phyloP scores from a whole-genome alignment of 768 basidiomycete genomes.

The Pleurotus ostreatus region DNA sequence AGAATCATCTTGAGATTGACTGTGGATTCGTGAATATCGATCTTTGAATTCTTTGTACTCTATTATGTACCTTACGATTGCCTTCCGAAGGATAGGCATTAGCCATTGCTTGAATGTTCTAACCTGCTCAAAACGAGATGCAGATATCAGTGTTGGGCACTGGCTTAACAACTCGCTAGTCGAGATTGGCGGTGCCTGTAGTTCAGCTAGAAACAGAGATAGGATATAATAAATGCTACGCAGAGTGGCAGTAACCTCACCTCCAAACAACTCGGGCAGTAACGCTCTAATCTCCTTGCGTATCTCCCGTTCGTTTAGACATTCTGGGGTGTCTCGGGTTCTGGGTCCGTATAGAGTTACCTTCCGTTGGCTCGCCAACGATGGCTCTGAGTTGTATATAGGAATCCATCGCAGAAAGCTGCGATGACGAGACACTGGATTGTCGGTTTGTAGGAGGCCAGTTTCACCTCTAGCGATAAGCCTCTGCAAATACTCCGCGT shows the following conservation, averaged over 20 bases:
- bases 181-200: constrained; percentile 24
- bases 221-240: neutral
- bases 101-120: constrained; percentile 70
- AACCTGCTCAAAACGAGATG: constrained; percentile 73
- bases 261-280: constrained; percentile 67
- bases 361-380: constrained; percentile 65
- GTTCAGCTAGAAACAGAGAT: constrained; percentile 25
- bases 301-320: constrained; percentile 64
- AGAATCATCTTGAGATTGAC: constrained; percentile 20
- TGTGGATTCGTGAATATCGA: neutral
- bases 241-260: constrained; percentile 22
- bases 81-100: constrained; percentile 60
- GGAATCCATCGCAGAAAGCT: constrained; percentile 72
- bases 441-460: constrained; percentile 42
- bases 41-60: neutral
- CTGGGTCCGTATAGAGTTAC: constrained; percentile 66
- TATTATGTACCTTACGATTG: constrained; percentile 41
- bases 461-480: constrained; percentile 76
- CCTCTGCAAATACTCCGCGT: constrained; percentile 70
- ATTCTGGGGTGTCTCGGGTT: constrained; percentile 68
- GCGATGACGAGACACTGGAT: constrained; percentile 56
- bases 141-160: constrained; percentile 45
- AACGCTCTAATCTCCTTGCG: constrained; percentile 62
- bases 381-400: constrained; percentile 51
- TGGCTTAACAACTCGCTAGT: constrained; percentile 32